phyloP scores from a whole-genome alignment of 75 land plant genomes.

The Selaginella tamariscina region DNA sequence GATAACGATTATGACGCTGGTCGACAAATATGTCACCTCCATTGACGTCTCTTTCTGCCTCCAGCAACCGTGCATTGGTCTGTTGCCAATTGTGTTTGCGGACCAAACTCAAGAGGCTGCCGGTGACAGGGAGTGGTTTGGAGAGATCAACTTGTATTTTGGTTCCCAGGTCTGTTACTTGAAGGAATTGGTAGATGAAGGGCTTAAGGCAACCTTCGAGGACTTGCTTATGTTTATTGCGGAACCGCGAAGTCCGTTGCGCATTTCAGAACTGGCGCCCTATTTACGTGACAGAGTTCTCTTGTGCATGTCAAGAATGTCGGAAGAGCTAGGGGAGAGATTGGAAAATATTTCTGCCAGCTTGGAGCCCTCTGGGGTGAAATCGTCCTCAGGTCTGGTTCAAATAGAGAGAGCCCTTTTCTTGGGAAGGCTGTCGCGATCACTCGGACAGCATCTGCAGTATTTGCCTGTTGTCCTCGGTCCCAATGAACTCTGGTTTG shows the following conservation, averaged over 20 bases:
- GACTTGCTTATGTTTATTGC: constrained; percentile 60
- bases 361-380: constrained; percentile 1
- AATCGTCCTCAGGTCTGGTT: not conserved
- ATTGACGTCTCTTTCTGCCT: constrained; percentile 18
- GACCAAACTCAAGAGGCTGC: constrained; percentile 13
- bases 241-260: constrained; percentile 46
- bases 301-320: constrained; percentile 41
- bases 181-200: constrained; percentile 55
- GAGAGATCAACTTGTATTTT: constrained; percentile 28
- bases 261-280: constrained; percentile 59
- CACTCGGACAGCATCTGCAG: constrained; percentile 54
- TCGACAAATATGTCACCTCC: constrained; percentile 23
- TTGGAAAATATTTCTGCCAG: constrained; percentile 34
- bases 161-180: constrained; percentile 60
- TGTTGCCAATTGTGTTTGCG: constrained; percentile 35
- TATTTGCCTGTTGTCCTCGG: constrained; percentile 64
- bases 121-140: constrained; percentile 19
- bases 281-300: constrained; percentile 68
- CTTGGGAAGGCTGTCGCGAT: constrained; percentile 60
- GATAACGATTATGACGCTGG: constrained; percentile 27
- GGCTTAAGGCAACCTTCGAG: constrained; percentile 41
- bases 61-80: constrained; percentile 16
- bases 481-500: constrained; percentile 58
- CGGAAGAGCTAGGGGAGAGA: constrained; percentile 35
- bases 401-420: constrained; percentile 76